Evolutionary conservation across 163 green algal genomes (phyloP).

Genomic region (Prototheca wickerhamii): DNA sequence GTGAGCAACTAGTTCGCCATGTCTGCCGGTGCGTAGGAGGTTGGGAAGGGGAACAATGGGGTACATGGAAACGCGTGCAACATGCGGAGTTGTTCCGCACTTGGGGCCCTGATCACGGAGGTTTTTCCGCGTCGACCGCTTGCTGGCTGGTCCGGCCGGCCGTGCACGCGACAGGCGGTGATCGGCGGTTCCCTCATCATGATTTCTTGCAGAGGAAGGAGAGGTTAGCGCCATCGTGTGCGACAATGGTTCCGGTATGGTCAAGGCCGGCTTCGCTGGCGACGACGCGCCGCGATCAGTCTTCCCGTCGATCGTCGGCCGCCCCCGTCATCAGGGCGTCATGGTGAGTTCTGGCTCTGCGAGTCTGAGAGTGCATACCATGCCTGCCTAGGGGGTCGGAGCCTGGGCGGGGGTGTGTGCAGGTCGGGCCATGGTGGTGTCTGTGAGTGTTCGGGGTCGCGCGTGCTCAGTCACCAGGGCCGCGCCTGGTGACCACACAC

Average conservation of each 20-base stretch:
- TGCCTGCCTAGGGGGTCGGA: neutral
- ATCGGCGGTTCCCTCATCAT: neutral
- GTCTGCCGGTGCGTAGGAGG: neutral
- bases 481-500: too few relatives aligned
- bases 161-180: neutral
- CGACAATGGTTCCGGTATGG: slow-evolving; percentile 67
- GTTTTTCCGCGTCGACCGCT: too few relatives aligned
- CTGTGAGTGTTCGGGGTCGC: too few relatives aligned
- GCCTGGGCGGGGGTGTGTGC: slow-evolving; percentile 8
- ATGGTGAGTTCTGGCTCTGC: slow-evolving; percentile 22
- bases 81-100: too few relatives aligned
- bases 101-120: too few relatives aligned
- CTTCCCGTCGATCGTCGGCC: slow-evolving; percentile 82
- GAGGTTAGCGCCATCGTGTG: slow-evolving; percentile 58
- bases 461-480: too few relatives aligned
- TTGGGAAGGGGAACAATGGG: neutral
- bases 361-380: neutral
- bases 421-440: too few relatives aligned
- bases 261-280: slow-evolving; percentile 85
- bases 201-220: slow-evolving; percentile 41
- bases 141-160: too few relatives aligned
- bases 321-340: slow-evolving; percentile 55
- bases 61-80: too few relatives aligned
- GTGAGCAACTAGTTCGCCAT: neutral
- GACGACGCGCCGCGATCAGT: slow-evolving; percentile 79